Conservation (phyloP, 768 basidiomycete species). For the Suillus subaureus region DNA sequence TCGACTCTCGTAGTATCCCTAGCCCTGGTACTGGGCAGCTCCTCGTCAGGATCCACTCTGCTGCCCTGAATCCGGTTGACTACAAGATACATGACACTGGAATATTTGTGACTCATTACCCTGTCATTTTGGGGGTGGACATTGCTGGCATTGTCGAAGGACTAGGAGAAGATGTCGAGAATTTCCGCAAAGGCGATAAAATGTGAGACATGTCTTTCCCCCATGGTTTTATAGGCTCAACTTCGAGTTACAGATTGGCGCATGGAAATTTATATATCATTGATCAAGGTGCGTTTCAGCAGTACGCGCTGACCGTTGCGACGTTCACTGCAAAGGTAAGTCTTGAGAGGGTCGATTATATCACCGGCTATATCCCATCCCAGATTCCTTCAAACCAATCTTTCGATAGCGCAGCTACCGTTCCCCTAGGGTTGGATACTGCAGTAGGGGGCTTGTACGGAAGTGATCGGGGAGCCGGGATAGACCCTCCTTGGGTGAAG, state of each 20-base stretch:
- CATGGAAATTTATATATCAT: slow-evolving; percentile 30
- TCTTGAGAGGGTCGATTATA: background rate
- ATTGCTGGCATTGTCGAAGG: slow-evolving; percentile 41
- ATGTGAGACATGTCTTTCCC: slow-evolving; percentile 31
- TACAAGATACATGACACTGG: slow-evolving; percentile 39
- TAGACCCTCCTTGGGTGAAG: slow-evolving; percentile 38
- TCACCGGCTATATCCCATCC: background rate
- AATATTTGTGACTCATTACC: slow-evolving; percentile 35
- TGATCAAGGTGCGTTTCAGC: slow-evolving; percentile 40
- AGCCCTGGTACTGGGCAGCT: slow-evolving; percentile 42
- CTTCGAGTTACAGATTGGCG: slow-evolving; percentile 27
- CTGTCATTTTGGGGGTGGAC: slow-evolving; percentile 38
- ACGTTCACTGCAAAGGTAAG: slow-evolving; percentile 41
- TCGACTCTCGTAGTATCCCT: slow-evolving; percentile 30
- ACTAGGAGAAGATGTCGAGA: slow-evolving; percentile 40
- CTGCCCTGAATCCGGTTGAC: slow-evolving; percentile 50
- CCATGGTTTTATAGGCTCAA: slow-evolving; percentile 22
- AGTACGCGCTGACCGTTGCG: slow-evolving; percentile 37
- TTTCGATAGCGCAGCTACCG: slow-evolving; percentile 48
- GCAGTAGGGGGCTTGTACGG: slow-evolving; percentile 50
- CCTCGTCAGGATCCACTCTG: slow-evolving; percentile 41
- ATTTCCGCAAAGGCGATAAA: slow-evolving; percentile 40
- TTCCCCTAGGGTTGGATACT: slow-evolving; percentile 50
- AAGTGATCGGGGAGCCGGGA: slow-evolving; percentile 38
- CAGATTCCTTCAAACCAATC: slow-evolving; percentile 47